Conservation (phyloP, 352 stramenopile genomes). For the Saprolegnia diclina region DNA sequence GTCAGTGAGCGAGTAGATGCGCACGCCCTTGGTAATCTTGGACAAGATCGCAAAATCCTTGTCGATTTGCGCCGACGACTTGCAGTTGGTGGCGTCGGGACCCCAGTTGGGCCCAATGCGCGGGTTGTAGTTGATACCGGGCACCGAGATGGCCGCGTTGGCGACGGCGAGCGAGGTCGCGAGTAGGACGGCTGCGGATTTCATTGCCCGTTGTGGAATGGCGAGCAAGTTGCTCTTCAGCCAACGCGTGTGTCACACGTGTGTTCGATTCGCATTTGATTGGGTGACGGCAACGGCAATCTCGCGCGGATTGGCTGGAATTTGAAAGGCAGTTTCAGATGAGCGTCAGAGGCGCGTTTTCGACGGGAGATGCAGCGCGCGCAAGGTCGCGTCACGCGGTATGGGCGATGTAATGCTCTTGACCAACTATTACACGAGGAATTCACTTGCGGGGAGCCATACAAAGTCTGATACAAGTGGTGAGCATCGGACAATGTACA, state of each 20-base stretch:
- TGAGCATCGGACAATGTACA: no score
- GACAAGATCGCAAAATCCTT: conserved; percentile 44
- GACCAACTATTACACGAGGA: background rate
- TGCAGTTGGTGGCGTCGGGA: conserved; percentile 48
- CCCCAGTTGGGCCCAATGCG: conserved; percentile 49
- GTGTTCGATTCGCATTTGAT: no score
- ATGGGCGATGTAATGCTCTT: background rate
- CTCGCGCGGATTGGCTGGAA: background rate
- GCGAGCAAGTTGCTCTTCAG: background rate
- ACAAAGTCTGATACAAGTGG: no score
- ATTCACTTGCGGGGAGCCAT: background rate
- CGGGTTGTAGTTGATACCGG: conserved; percentile 75
- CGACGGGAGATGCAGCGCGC: background rate
- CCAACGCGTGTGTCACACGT: background rate
- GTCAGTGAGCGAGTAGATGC: conserved; percentile 48
- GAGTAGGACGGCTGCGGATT: background rate
- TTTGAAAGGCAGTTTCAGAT: background rate
- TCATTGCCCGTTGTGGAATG: background rate
- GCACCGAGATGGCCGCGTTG: background rate
- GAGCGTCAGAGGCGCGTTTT: background rate
- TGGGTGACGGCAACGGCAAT: no score
- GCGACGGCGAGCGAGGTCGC: background rate
- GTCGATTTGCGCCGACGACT: conserved; percentile 40
- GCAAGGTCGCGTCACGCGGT: background rate
- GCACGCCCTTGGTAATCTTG: conserved; percentile 45